Base-by-base conservation (phyloP, 805 yeast species). In the Ogataea trehalophila region DNA sequence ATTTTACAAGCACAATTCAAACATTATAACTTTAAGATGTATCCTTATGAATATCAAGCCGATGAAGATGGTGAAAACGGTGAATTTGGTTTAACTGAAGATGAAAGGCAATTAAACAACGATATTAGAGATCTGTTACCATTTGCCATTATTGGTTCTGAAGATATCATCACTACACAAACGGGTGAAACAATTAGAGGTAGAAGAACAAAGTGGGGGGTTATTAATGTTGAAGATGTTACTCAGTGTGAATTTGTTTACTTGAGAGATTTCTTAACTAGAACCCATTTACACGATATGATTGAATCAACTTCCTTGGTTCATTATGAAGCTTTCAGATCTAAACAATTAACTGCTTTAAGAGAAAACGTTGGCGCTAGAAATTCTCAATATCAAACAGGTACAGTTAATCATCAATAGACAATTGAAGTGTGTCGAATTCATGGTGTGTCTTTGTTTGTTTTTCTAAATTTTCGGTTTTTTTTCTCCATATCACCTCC, bases 161-260 rank as follows among this genome's bases (percentile, higher is more conserved):
- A 89, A 65, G 80, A 76, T 48, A 85, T 85, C 58, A 79, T 87
- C 53, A 57, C 68, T 18, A 77, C 80, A 46, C 74, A 86, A 45
- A 81, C 83, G 60, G 97, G 96, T 39, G 87, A 84, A 60, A 71
- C 77, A 23, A 86, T 90, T 41, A 85, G 92, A 60, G 97, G 97
- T 43, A 83, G 98, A 71, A 83, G 87, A 71, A 90, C 95, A 47
- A 83, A 85, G 63, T 92, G 97, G 96, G 97, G 97, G 22, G 77
- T 85, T 16, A 85, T 92, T 61, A 87, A 90, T 67, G 88, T 94
- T 51, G 97, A 91, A 71, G 96, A 94, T 70, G 90, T 88, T 45
- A 80, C 85, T 46, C 98, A 94, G 70, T 90, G 97, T 70, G 99
- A 94, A 72, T 94, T 94, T 74, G 88, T 89, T 36, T 90, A 88